These are phyloP conservation scores for Carex parvula DNA, from an alignment of 176 grass and related monocot species.

Conservation along the genomic window DNA sequence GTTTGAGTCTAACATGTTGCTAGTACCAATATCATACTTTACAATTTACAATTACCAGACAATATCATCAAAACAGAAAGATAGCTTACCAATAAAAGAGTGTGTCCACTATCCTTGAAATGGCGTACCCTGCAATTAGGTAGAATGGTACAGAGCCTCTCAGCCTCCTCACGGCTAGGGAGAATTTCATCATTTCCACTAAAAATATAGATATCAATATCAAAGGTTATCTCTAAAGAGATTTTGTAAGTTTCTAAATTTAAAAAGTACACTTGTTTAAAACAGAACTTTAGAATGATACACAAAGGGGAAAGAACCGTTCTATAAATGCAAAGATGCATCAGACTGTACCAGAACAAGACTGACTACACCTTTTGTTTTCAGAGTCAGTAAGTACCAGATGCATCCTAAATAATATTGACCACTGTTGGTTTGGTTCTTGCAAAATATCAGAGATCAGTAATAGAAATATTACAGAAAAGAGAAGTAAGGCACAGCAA, in stretches of 20 bases:
- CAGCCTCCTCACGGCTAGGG: constrained; percentile 68
- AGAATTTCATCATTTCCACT: constrained; percentile 89
- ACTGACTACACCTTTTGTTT: background rate
- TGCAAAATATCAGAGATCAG: background rate
- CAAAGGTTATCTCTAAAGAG: constrained; percentile 20
- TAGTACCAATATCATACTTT: background rate
- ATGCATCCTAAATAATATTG: no score
- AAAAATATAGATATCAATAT: constrained; percentile 38
- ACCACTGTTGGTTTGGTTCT: no score
- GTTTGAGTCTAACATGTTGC: background rate
- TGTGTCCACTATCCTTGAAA: constrained; percentile 75
- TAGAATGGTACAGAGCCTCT: constrained; percentile 42
- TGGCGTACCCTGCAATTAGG: constrained; percentile 59
- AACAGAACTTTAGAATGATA: background rate
- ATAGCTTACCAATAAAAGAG: constrained; percentile 59
- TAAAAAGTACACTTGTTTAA: background rate
- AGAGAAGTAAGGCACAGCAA: background rate
- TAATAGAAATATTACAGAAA: background rate
- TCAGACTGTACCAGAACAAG: background rate
- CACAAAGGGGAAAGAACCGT: background rate
- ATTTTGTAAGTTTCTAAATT: background rate
- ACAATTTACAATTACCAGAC: background rate
- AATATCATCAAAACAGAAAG: background rate
- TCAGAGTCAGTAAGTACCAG: background rate
- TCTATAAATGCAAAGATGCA: background rate